Base-by-base conservation (phyloP, 2,329 filamentous ascomycete genomes). In the Xylaria sp. region DNA sequence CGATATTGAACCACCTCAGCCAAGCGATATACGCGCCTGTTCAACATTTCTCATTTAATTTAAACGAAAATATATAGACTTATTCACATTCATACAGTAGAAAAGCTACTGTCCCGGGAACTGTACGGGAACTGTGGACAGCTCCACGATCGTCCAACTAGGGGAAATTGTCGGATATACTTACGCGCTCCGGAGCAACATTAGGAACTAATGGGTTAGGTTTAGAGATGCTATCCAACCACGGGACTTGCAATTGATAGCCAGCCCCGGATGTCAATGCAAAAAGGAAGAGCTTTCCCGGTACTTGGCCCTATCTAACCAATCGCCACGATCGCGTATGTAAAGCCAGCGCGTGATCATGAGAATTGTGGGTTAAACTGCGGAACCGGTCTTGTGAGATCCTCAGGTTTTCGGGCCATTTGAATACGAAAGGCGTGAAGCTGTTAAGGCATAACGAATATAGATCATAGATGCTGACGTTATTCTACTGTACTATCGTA, bases 61-160 rank as follows among this genome's bases (percentile, higher is more conserved):
- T 36, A 4, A 30, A 57, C 2, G 8, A 52, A 32, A 6, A 41
- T 23, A 34, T 8, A 43, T 28, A 36, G 6, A 30, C 10, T 45
- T n/a, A 13, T 18, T 43, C n/a, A 13, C 32, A 39, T 41, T 55
- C 28, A 55, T 20, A 28, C 15, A 13, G 23, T 20, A 30, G 25
- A 50, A 20, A 8, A 18, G 43, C 15, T 28, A 57, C 48, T 10
- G 53, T 58, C 46, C 46, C 25, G 58, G 45, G 18, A 59, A 69
- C 67, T 69, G 67, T 63, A 60, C 63, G 63, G 67, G 43, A 69
- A 69, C 67, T 69, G 63, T 69, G 59, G 34, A 25, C 12, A 63
- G 56, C 59, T 52, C 66, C 58, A 36, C 62, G 63, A 43, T 53
- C 9, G 23, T 58, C 23, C 28, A 50, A 15, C 58, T 66, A 59